Conservation (phyloP, 2,329 filamentous ascomycete species). For the Magnaporthiopsis incrustans region DNA sequence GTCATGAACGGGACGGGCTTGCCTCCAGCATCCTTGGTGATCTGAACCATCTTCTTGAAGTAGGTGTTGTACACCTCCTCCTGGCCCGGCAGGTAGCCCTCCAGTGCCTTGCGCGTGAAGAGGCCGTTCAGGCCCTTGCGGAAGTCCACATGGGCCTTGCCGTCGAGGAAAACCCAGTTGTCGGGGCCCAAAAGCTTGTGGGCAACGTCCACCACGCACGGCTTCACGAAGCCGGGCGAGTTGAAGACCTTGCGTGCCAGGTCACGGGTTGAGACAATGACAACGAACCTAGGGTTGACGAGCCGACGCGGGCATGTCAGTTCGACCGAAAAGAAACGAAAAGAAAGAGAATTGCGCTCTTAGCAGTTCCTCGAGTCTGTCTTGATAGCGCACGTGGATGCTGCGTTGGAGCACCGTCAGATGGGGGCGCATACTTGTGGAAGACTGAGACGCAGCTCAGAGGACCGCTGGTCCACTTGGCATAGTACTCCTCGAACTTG, state of each 20-base stretch:
- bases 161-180: slow-evolving; percentile 97
- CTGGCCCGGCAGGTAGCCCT: slow-evolving; percentile 82
- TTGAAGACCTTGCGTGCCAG: slow-evolving; percentile 97
- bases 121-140: slow-evolving; percentile 92
- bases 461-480: slow-evolving; percentile 84
- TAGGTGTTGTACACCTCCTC: slow-evolving; percentile 87
- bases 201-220: slow-evolving; percentile 90
- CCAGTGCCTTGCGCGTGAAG: slow-evolving; percentile 85
- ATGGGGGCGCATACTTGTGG: slow-evolving; percentile 67
- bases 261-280: slow-evolving; percentile 90
- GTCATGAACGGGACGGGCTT: slow-evolving; percentile 81
- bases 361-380: background rate
- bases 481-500: slow-evolving; percentile 83
- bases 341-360: background rate
- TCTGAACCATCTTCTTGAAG: slow-evolving; percentile 68
- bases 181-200: slow-evolving; percentile 85
- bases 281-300: slow-evolving; percentile 66
- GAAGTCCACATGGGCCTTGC: slow-evolving; percentile 90
- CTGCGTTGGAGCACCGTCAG: background rate
- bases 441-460: slow-evolving; percentile 98
- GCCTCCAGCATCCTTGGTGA: slow-evolving; percentile 63
- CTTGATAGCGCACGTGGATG: background rate
- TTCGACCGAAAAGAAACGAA: background rate
- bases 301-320: background rate
- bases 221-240: slow-evolving; percentile 84